Conservation (phyloP, 179 eudicot species). For the Corrigiola litoralis region DNA sequence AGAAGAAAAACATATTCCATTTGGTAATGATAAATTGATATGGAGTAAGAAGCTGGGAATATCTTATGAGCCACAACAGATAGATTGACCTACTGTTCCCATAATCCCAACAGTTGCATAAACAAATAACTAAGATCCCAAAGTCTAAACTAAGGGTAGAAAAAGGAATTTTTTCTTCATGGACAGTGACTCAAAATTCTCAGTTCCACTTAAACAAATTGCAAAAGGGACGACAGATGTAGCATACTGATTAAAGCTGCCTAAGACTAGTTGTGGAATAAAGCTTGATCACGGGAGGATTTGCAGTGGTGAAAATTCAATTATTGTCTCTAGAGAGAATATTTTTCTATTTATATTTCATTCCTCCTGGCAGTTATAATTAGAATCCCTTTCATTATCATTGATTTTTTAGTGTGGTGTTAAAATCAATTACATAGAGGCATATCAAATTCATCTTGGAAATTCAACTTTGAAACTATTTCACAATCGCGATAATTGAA, state of each 20-base stretch:
- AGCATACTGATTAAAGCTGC: neutral
- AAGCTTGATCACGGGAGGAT: too few species aligned
- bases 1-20: neutral
- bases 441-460: too few species aligned
- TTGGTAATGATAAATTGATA: too few species aligned
- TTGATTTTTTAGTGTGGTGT: too few species aligned
- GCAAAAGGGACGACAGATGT: neutral
- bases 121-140: neutral
- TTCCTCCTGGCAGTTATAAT: too few species aligned
- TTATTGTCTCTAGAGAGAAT: too few species aligned
- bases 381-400: too few species aligned
- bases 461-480: too few species aligned
- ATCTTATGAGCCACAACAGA: neutral
- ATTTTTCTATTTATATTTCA: too few species aligned
- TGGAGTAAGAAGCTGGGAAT: neutral
- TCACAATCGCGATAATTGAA: too few species aligned
- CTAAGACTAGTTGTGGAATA: neutral
- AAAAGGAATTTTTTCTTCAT: neutral
- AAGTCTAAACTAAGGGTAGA: neutral
- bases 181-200: slow-evolving; percentile 15
- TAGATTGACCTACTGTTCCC: slow-evolving; percentile 7
- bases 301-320: too few species aligned
- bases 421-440: too few species aligned
- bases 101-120: slow-evolving; percentile 9
- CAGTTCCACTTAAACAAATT: neutral